phyloP scores from a whole-genome alignment of 1,284 basidiomycete genomes.

The Entoloma clypeatum region DNA sequence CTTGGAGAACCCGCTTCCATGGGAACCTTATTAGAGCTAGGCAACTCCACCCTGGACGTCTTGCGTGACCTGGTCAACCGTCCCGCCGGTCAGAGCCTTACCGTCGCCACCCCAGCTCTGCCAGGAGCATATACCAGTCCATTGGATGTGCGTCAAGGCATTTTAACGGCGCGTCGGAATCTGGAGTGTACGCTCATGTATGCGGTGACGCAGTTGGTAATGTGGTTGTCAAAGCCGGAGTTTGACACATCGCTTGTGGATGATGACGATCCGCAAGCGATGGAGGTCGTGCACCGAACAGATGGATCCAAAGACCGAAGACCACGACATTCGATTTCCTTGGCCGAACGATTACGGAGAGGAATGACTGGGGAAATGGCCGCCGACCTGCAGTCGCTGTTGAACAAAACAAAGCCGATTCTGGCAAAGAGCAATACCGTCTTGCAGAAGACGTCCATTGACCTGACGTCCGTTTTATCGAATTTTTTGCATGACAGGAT shows the following conservation, averaged over 20 bases:
- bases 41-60: constrained; percentile 67
- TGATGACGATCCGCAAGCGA: constrained; percentile 39
- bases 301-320: constrained; percentile 41
- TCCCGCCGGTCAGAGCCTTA: constrained; percentile 50
- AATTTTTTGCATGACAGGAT: constrained; percentile 66
- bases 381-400: constrained; percentile 61
- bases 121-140: constrained; percentile 37
- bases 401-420: constrained; percentile 61
- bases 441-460: constrained; percentile 40
- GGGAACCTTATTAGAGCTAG: constrained; percentile 75
- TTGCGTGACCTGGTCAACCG: constrained; percentile 57
- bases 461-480: constrained; percentile 56
- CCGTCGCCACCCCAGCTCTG: constrained; percentile 30
- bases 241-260: constrained; percentile 41
- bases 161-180: constrained; percentile 50
- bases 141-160: constrained; percentile 55
- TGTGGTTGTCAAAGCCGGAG: constrained; percentile 71
- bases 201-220: constrained; percentile 69
- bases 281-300: constrained; percentile 33
- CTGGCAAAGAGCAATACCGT: constrained; percentile 50
- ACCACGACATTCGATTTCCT: constrained; percentile 42
- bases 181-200: constrained; percentile 75
- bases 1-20: constrained; percentile 74
- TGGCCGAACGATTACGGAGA: constrained; percentile 62
- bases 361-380: constrained; percentile 79